phyloP scores from a whole-genome alignment of 306 rosid species.

The Cucurbita maxima region DNA sequence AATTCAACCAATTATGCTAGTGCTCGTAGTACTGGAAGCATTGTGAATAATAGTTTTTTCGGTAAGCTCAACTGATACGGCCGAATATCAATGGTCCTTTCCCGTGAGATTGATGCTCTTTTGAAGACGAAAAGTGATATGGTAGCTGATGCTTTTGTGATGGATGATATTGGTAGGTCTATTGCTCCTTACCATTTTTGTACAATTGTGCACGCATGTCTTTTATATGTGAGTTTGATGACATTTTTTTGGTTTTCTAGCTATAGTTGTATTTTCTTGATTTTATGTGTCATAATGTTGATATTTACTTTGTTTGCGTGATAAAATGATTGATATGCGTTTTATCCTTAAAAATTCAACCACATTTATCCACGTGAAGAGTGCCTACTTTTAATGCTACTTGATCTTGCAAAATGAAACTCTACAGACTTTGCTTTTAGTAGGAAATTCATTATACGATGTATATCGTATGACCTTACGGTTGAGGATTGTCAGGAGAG shows the following conservation, averaged over 20 bases:
- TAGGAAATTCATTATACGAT: background rate
- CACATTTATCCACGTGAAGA: background rate
- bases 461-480: background rate
- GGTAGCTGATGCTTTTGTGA: conserved; percentile 45
- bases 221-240: background rate
- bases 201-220: background rate
- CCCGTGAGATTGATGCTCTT: conserved; percentile 65
- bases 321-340: background rate
- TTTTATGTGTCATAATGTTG: background rate
- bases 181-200: background rate
- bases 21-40: conserved; percentile 34
- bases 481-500: no score
- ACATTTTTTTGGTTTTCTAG: background rate
- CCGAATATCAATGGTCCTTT: conserved; percentile 65
- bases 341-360: background rate
- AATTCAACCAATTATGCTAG: conserved; percentile 50
- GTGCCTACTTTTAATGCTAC: background rate
- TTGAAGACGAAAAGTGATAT: conserved; percentile 60
- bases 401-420: background rate
- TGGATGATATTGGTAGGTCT: conserved; percentile 60
- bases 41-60: conserved; percentile 23
- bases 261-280: background rate
- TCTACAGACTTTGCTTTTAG: background rate
- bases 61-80: no score
- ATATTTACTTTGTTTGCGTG: background rate